Evolutionary conservation across 139 green algal species (phyloP), one percentile per base, ranked within the genome.

Genomic region (Chlamydomonas sp.): DNA sequence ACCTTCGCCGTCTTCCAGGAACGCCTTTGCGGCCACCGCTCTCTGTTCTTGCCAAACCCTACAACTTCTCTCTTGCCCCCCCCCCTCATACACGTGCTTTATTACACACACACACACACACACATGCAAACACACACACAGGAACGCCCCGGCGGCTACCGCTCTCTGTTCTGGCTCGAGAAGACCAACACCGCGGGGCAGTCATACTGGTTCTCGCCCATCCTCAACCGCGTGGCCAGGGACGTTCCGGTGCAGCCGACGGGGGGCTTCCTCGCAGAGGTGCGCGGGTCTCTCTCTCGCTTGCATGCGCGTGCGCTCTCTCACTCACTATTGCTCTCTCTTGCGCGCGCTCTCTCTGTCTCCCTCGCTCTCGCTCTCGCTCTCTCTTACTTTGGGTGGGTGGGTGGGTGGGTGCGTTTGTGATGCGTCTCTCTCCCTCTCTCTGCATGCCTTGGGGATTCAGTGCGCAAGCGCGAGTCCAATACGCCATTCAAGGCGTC

Each of bases 191-290:
- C 22, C 31, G 28, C 16, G 3, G 50, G 68, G 3, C 60, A 70
- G 57, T 36, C 35, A 3, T 71, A 75, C 59, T 84, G 77, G 77
- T 87, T 76, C 58, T 84, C 74, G 28, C 76, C 77, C 3, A 48
- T 87, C 31, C 65, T 87, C 31, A 43, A 68, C 0, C 66, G 73
- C 2, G 29, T 78, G 20, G 33, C 31, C 16, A 26, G 47, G 16
- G 30, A 77, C 1, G 83, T 89, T 29, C 60, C 60, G 8, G 34
- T 29, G 31, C 30, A 68, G 34, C 10, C 60, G 26, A 20, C 31
- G 22, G 60, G 60, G 6, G 60, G 60, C 30, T 68, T 68, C 60
- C 34, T 68, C 10, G 60, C 60, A 49, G 60, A 68, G 60, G 60
- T 48, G 34, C 20, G 43, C 16, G 43, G 43, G 43, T 20, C 16